Percentiles rank a stretch among this genome's conserved stretches.
Conservation (phyloP, 2,329 filamentous ascomycete genomes). For the Didymella segeticola region DNA sequence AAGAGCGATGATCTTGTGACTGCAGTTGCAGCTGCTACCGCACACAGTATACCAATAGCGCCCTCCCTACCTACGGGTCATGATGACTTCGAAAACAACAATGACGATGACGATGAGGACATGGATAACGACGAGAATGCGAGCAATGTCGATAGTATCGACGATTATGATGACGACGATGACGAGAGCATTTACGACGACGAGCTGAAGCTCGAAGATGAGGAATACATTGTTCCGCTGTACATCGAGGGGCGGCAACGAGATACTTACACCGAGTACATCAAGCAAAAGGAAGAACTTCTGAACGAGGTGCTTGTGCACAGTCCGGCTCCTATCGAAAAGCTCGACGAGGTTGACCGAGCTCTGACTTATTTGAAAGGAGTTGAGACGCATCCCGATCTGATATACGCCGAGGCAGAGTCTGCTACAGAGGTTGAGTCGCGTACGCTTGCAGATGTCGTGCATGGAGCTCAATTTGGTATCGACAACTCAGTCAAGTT, state of each 20-base stretch:
- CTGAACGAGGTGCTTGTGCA: conserved; percentile 20
- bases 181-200: conserved; percentile 36
- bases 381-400: conserved; percentile 44
- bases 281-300: conserved; percentile 27
- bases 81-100: conserved; percentile 24
- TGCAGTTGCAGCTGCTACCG: background rate
- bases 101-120: conserved; percentile 22
- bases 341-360: conserved; percentile 25
- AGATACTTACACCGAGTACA: conserved; percentile 28
- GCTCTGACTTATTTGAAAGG: conserved; percentile 30
- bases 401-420: conserved; percentile 35
- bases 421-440: conserved; percentile 6
- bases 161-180: conserved; percentile 18
- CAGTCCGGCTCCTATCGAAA: background rate
- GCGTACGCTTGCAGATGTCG: conserved; percentile 23
- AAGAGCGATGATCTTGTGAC: conserved; percentile 13
- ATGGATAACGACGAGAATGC: conserved; percentile 10
- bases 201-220: conserved; percentile 33
- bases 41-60: background rate
- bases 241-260: conserved; percentile 42
- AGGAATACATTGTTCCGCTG: conserved; percentile 45
- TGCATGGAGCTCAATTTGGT: conserved; percentile 36
- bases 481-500: conserved; percentile 44
- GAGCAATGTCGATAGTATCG: conserved; percentile 18
- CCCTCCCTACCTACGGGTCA: conserved; percentile 6